phyloP scores from a whole-genome alignment of 1,284 basidiomycete species.

The Tilletiaria anomala region DNA sequence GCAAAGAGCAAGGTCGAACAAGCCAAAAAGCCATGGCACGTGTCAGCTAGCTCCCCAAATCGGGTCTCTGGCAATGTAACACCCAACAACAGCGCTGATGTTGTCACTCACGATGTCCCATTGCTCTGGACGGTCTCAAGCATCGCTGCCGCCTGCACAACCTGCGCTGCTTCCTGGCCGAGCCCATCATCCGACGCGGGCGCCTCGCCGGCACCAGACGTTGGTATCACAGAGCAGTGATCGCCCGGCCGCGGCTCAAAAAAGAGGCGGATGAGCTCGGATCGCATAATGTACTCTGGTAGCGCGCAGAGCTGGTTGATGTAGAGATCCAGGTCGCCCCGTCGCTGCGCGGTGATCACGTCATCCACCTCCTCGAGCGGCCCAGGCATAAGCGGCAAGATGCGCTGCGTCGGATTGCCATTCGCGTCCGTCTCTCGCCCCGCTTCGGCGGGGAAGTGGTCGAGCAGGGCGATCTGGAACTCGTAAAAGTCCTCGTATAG shows the following conservation, averaged over 20 bases:
- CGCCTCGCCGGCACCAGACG: not conserved
- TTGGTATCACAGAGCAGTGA: slow-evolving; percentile 24
- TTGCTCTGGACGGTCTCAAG: slow-evolving; percentile 1
- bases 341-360: slow-evolving; percentile 63
- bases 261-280: slow-evolving; percentile 67
- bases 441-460: slow-evolving; percentile 74
- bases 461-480: slow-evolving; percentile 78
- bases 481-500: slow-evolving; percentile 98
- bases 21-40: too few species aligned
- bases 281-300: slow-evolving; percentile 66
- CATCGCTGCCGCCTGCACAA: too few species aligned
- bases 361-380: slow-evolving; percentile 70
- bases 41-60: too few species aligned
- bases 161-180: too few species aligned
- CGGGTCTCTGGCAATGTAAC: too few species aligned
- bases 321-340: slow-evolving; percentile 76
- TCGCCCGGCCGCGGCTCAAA: slow-evolving; percentile 78
- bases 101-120: not conserved
- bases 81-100: not conserved
- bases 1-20: too few species aligned
- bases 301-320: slow-evolving; percentile 59
- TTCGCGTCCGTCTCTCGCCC: slow-evolving; percentile 34
- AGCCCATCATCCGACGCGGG: too few species aligned
- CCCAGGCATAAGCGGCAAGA: slow-evolving; percentile 90
- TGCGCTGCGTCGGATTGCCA: slow-evolving; percentile 23